Evolutionary conservation across 2,329 filamentous ascomycete genomes (phyloP).

Genomic region (Claviceps sp.): DNA sequence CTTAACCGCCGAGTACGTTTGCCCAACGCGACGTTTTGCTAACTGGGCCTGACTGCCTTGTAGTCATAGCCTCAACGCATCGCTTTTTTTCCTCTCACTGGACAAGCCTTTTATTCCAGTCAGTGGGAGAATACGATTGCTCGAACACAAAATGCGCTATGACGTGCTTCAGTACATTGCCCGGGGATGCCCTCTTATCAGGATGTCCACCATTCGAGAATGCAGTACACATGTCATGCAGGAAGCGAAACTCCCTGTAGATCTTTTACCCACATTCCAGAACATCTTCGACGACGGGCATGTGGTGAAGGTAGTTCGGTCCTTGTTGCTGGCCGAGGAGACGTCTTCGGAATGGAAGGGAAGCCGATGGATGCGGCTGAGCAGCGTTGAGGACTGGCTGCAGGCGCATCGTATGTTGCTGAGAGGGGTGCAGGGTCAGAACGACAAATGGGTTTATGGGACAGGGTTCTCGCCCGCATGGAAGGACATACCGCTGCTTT

Average conservation of each 20-base stretch:
- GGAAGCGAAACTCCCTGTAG: constrained; percentile 28
- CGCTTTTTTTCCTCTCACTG: constrained; percentile 62
- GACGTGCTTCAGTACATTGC: constrained; percentile 66
- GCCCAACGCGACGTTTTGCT: neutral
- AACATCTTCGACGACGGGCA: constrained; percentile 64
- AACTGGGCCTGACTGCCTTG: neutral
- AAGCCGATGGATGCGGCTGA: constrained; percentile 37
- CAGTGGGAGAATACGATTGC: constrained; percentile 49
- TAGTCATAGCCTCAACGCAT: constrained; percentile 62
- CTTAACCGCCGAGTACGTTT: too few relatives aligned
- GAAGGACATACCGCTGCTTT: constrained; percentile 27
- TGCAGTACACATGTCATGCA: constrained; percentile 42
- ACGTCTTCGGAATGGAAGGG: constrained; percentile 31
- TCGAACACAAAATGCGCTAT: constrained; percentile 70
- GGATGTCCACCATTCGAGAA: constrained; percentile 26
- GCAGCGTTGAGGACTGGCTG: constrained; percentile 44
- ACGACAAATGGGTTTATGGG: constrained; percentile 44
- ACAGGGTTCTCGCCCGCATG: constrained; percentile 54
- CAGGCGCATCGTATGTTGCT: constrained; percentile 47
- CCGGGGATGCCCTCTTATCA: constrained; percentile 46
- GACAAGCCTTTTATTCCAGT: constrained; percentile 47
- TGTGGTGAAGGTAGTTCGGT: constrained; percentile 58
- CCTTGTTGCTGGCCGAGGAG: constrained; percentile 50
- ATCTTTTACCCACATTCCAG: constrained; percentile 34
- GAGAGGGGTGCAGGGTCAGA: constrained; percentile 43